phyloP scores from a whole-genome alignment of 2,329 filamentous ascomycete genomes.

The Setomelanomma holmii region DNA sequence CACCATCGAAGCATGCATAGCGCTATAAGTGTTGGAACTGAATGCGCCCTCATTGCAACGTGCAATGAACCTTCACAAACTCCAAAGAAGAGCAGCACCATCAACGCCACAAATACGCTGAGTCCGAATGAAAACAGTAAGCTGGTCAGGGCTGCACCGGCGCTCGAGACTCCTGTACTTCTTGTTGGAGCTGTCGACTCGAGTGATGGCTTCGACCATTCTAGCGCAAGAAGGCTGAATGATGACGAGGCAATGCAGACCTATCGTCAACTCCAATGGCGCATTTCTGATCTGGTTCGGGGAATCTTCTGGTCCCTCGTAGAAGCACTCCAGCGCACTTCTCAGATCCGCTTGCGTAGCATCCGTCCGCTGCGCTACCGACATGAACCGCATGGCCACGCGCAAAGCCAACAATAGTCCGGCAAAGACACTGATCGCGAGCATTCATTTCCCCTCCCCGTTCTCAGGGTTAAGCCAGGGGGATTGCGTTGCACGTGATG shows the following conservation, averaged over 20 bases:
- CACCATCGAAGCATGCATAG: background rate
- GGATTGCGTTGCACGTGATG: background rate
- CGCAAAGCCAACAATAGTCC: background rate
- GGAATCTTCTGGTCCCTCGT: background rate
- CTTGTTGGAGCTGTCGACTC: no score
- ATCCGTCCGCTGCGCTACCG: background rate
- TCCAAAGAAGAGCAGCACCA: no score
- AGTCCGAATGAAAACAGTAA: no score
- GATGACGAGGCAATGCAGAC: background rate
- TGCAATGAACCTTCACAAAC: no score
- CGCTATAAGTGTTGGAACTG: background rate
- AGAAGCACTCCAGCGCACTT: background rate
- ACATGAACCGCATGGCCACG: background rate
- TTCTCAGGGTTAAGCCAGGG: background rate
- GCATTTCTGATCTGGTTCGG: background rate
- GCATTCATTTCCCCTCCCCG: background rate
- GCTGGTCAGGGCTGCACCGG: no score
- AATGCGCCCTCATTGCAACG: background rate
- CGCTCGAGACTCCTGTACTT: no score
- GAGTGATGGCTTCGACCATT: no score
- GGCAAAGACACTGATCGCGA: background rate
- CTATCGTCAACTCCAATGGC: background rate
- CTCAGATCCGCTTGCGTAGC: background rate
- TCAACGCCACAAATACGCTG: no score
- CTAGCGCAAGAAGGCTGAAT: background rate